Base-by-base conservation (phyloP, 257 asterid genomes). In the Dorcoceras hygrometricum region DNA sequence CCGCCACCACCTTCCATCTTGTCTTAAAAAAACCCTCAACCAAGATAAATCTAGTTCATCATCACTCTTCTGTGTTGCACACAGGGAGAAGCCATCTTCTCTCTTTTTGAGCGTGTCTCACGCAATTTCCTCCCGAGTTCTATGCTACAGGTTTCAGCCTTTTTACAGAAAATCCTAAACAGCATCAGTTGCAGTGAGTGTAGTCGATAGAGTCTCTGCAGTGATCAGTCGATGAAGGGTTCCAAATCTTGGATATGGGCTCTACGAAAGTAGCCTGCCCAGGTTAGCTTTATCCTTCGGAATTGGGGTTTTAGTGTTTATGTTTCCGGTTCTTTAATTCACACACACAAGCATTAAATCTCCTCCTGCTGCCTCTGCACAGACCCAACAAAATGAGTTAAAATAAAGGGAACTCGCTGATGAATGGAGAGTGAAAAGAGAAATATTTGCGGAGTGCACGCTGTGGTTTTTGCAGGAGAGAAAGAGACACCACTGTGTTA, bases 101-200 rank as follows among this genome's bases (percentile, higher is more conserved):
- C 56, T 62, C 62, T 77, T 76, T 69, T 63, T 58, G 76, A 75
- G 57, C 36, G 76, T 16, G 67, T 54, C 27, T 63, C 57, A 62
- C 24, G 80, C 78, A 79, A 82, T 65, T 81, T 76, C 66, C 98
- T 84, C 98, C 98, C 96, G 98, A 87, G 89, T 80, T 92, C 86
- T 86, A 67, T 77, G 98, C 87, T 74, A 79, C 87, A 78, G 67
- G 71, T 68, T 70, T 84, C 91, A 86, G 96, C 81, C 90, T 86
- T 91, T 80, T 76, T 77, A 83, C 86, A 89, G 84, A 72, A 80
- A 88, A 80, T 80, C 81, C 87, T 80, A 79, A 74, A 78, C 69
- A 82, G 79, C 69, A 65, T 50, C 57, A 34, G 76, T 78, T 73
- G 80, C 67, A 55, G 66, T 58, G 25, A 3, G 46, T 36, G 46